Conservation (phyloP, 495 filamentous ascomycete species). For the Cudoniella acicularis region DNA sequence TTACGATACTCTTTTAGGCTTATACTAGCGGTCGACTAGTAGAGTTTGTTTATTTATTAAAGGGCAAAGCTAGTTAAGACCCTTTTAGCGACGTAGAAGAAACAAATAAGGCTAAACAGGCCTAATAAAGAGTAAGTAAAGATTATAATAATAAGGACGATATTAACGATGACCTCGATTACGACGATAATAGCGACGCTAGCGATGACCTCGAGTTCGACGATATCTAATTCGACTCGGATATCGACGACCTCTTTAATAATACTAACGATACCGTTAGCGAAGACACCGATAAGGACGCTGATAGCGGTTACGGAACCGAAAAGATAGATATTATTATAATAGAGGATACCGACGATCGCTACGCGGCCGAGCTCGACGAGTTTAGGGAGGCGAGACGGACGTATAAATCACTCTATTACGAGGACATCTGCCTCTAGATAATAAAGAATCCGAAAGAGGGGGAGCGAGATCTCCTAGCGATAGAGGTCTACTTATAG, state of each 20-base stretch:
- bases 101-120: neutral
- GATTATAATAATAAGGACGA: constrained; percentile 12
- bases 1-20: constrained; percentile 16
- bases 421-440: constrained; percentile 29
- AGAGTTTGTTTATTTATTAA: constrained; percentile 16
- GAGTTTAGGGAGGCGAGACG: constrained; percentile 12
- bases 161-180: constrained; percentile 4
- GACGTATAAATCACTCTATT: constrained; percentile 24
- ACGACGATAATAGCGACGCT: too few species aligned
- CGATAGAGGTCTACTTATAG: neutral
- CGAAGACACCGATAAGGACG: neutral
- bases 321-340: constrained; percentile 9
- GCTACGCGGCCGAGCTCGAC: neutral
- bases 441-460: constrained; percentile 27
- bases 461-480: constrained; percentile 18
- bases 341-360: constrained; percentile 2
- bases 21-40: constrained; percentile 15
- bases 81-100: constrained; percentile 19
- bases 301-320: constrained; percentile 17
- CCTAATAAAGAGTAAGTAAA: neutral
- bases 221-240: neutral
- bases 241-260: neutral
- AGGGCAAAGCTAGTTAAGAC: constrained; percentile 13
- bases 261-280: neutral
- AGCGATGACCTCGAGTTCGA: constrained; percentile 1